These are phyloP conservation scores for Cyclotella choctawhatcheeana DNA, from an alignment of 108 stramenopile genomes.

Conservation along the genomic window DNA sequence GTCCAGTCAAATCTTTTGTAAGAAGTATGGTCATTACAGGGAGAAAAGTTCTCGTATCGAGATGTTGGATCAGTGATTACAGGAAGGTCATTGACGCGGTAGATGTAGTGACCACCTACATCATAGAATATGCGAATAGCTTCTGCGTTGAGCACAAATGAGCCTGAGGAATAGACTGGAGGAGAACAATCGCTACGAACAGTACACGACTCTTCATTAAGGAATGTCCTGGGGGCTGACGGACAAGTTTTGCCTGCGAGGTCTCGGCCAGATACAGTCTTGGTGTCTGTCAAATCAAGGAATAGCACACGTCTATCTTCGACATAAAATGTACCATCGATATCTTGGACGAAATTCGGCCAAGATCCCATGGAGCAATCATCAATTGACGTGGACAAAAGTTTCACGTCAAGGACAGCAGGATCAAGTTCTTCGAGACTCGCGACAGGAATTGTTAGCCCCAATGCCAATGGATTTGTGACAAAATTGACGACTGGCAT, in stretches of 20 bases:
- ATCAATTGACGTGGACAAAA: constrained; percentile 10
- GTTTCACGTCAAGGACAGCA: constrained; percentile 16
- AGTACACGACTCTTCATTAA: constrained; percentile 37
- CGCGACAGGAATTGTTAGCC: constrained; percentile 7
- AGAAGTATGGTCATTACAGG: no score
- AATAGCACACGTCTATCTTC: constrained; percentile 38
- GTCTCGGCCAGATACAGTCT: constrained; percentile 15
- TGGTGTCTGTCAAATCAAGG: constrained; percentile 14
- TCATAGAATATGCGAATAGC: constrained; percentile 40
- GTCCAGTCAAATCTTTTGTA: no score
- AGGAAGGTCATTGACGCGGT: constrained; percentile 31
- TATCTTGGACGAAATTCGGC: constrained; percentile 43
- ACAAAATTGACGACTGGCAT: constrained; percentile 19
- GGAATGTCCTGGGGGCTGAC: constrained; percentile 18
- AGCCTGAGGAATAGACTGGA: constrained; percentile 13
- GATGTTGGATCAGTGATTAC: constrained; percentile 20
- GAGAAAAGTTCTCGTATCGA: constrained; percentile 23
- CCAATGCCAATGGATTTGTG: not conserved
- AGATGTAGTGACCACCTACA: constrained; percentile 34
- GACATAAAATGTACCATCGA: constrained; percentile 27
- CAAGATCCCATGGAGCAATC: constrained; percentile 22
- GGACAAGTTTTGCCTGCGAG: constrained; percentile 31
- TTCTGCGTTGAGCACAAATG: constrained; percentile 16
- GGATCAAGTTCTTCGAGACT: constrained; percentile 12
- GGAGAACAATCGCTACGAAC: constrained; percentile 24